Percentiles rank a stretch among this genome's conserved stretches.
phyloP scores from a whole-genome alignment of 1,139 yeast genomes.

The Candida tunisiensis region DNA sequence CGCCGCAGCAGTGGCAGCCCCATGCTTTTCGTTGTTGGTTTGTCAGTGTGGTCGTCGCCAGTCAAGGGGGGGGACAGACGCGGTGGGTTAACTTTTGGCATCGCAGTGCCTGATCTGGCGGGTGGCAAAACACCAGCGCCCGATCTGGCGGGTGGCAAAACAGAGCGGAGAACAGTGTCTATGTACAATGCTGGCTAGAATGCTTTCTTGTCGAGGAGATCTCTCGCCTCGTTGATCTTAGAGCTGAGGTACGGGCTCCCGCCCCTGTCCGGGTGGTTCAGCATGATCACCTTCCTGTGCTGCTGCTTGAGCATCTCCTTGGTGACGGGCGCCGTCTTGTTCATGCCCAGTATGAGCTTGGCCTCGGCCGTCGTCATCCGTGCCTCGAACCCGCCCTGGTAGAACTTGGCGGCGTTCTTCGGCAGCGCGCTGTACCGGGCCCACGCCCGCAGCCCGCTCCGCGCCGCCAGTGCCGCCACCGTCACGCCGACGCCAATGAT shows the following conservation, averaged over 20 bases:
- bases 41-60: not conserved
- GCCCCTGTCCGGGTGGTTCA: conserved; percentile 63
- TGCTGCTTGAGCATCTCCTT: conserved; percentile 28
- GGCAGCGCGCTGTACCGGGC: no score
- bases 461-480: no score
- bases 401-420: conserved; percentile 6
- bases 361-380: conserved; percentile 21
- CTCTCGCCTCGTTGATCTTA: conserved; percentile 65
- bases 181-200: no score
- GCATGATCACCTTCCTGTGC: conserved; percentile 48
- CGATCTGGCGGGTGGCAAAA: not conserved
- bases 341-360: conserved; percentile 16
- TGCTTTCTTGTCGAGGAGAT: conserved; percentile 32
- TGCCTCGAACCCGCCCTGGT: conserved; percentile 19
- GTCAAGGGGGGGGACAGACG: no score
- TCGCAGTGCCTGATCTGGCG: no score
- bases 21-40: not conserved
- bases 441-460: no score
- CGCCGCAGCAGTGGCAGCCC: conserved; percentile 5
- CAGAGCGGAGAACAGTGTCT: conserved; percentile 1
- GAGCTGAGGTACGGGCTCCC: conserved; percentile 58
- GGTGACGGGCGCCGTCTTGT: conserved; percentile 7
- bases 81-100: no score
- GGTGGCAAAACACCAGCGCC: no score
- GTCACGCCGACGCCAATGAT: no score